These are phyloP conservation scores for Magnaporthiopsis rhizophila DNA, from an alignment of 2,329 filamentous ascomycete genomes.

Conservation along the genomic window DNA sequence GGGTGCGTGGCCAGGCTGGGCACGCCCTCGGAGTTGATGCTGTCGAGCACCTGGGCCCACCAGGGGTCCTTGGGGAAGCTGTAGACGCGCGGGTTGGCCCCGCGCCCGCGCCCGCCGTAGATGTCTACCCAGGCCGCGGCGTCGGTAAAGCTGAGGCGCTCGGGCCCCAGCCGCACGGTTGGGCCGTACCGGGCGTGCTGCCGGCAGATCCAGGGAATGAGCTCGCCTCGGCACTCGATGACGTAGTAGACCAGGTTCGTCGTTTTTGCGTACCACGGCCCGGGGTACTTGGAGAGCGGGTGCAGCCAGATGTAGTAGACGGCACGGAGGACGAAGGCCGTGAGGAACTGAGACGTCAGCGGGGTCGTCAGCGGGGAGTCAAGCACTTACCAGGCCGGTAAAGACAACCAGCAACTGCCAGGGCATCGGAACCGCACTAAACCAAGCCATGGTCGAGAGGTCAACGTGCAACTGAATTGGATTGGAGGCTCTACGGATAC, in stretches of 20 bases:
- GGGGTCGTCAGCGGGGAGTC: too few relatives aligned
- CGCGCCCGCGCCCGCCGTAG: constrained; percentile 17
- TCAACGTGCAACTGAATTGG: too few relatives aligned
- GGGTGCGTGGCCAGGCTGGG: constrained; percentile 10
- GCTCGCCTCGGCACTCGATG: neutral
- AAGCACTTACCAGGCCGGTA: too few relatives aligned
- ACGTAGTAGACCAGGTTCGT: neutral
- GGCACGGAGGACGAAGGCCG: constrained; percentile 1
- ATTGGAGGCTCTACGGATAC: too few relatives aligned
- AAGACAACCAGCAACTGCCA: too few relatives aligned
- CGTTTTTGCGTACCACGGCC: constrained; percentile 4
- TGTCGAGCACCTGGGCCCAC: constrained; percentile 4
- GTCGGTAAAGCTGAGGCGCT: constrained; percentile 31
- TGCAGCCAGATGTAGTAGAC: constrained; percentile 6
- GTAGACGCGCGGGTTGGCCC: constrained; percentile 8
- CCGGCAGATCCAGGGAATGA: constrained; percentile 9
- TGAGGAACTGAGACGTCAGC: neutral
- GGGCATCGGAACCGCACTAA: too few relatives aligned
- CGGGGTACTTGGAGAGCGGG: constrained; percentile 6
- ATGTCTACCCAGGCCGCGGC: constrained; percentile 27
- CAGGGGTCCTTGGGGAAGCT: neutral
- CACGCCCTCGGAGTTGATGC: constrained; percentile 13
- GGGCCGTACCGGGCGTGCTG: constrained; percentile 29
- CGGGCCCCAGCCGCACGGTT: constrained; percentile 33
- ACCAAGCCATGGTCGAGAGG: too few relatives aligned